A percentile compares a stretch with the other conserved stretches of the same genome.
phyloP scores from a whole-genome alignment of 371 early-diverging fungal species.

The Rhizopus arrhizus region DNA sequence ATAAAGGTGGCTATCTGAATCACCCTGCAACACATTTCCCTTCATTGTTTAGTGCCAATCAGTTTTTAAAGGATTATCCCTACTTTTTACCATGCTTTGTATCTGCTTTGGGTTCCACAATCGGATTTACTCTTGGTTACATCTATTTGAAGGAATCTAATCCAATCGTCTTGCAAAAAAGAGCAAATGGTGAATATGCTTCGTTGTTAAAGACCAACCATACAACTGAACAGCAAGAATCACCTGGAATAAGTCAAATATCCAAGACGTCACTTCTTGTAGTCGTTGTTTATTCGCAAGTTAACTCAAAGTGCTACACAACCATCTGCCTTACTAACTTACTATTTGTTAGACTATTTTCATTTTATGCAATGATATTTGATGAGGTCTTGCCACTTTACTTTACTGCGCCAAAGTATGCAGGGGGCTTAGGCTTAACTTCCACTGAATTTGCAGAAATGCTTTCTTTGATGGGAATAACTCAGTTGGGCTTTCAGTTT shows the following conservation, averaged over 20 bases:
- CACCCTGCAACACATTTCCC: slow-evolving; percentile 78
- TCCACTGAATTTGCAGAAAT: slow-evolving; percentile 48
- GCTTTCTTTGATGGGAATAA: slow-evolving; percentile 49
- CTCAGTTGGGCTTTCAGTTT: slow-evolving; percentile 57
- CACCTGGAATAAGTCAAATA: slow-evolving; percentile 16
- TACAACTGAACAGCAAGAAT: neutral
- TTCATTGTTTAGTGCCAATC: slow-evolving; percentile 62
- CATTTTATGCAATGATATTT: slow-evolving; percentile 72
- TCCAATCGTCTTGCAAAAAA: slow-evolving; percentile 27
- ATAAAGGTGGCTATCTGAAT: slow-evolving; percentile 74
- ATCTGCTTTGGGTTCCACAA: slow-evolving; percentile 62
- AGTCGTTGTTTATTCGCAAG: slow-evolving; percentile 50
- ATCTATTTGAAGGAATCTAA: slow-evolving; percentile 80
- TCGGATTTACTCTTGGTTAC: slow-evolving; percentile 70
- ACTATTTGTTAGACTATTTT: slow-evolving; percentile 38
- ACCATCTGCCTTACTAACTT: neutral
- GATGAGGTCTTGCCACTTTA: slow-evolving; percentile 77
- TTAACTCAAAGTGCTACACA: neutral
- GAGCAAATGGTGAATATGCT: slow-evolving; percentile 10
- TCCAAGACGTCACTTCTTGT: slow-evolving; percentile 32
- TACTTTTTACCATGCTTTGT: slow-evolving; percentile 88
- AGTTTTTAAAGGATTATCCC: slow-evolving; percentile 71
- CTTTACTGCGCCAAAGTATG: slow-evolving; percentile 53
- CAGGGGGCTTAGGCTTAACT: slow-evolving; percentile 53
- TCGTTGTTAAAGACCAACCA: slow-evolving; percentile 8